A percentile compares a stretch with the other conserved stretches of the same genome.
These are phyloP conservation scores for Carex kokanica DNA, from an alignment of 176 grass and related monocot species.

Conservation along the genomic window DNA sequence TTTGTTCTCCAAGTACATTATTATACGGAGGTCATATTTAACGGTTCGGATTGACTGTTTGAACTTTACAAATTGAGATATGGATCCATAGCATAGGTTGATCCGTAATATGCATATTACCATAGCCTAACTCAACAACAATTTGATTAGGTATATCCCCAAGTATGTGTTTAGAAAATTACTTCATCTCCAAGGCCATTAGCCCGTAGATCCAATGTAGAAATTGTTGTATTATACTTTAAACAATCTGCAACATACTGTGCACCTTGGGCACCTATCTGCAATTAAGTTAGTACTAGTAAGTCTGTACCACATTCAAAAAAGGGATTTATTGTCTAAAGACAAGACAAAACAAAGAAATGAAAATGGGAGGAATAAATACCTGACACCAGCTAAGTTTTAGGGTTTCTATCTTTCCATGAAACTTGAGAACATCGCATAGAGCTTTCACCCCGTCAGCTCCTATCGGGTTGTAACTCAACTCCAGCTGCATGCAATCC, in stretches of 20 bases:
- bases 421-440: slow-evolving; percentile 87
- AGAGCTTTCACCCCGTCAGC: slow-evolving; percentile 71
- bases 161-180: slow-evolving; percentile 13
- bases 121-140: neutral
- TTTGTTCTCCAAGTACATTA: too few relatives aligned
- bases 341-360: neutral
- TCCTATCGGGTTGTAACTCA: slow-evolving; percentile 94
- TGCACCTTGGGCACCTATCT: slow-evolving; percentile 79
- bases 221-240: slow-evolving; percentile 84
- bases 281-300: slow-evolving; percentile 29
- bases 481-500: slow-evolving; percentile 58
- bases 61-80: too few relatives aligned
- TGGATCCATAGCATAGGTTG: too few relatives aligned
- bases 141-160: neutral
- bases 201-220: slow-evolving; percentile 80
- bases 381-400: slow-evolving; percentile 99
- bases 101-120: too few relatives aligned
- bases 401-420: slow-evolving; percentile 79
- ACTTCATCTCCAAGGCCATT: slow-evolving; percentile 98
- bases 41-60: too few relatives aligned
- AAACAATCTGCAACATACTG: slow-evolving; percentile 86
- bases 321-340: neutral
- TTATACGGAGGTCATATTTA: too few relatives aligned
- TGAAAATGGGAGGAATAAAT: neutral
- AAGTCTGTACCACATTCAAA: neutral